Evolutionary conservation across 2,329 filamentous ascomycete species (phyloP).

Genomic region (Sporothrix variecibatus): DNA sequence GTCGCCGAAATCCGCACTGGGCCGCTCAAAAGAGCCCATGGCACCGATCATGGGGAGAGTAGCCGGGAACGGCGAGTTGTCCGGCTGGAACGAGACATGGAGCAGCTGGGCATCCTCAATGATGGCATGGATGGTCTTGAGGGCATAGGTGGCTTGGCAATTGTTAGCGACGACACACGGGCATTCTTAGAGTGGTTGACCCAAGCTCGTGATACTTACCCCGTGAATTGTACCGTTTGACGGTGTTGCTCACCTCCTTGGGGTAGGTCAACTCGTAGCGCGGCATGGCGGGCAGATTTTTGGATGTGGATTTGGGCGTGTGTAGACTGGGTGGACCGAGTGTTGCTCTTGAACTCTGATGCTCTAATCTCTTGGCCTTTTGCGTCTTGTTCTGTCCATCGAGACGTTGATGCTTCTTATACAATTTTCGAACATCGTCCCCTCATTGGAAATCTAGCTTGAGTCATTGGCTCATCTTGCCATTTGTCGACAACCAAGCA

Average conservation of each 20-base stretch:
- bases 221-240: conserved; percentile 66
- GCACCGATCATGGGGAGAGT: conserved; percentile 85
- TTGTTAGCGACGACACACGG: background rate
- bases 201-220: conserved; percentile 47
- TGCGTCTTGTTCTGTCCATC: background rate
- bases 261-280: conserved; percentile 59
- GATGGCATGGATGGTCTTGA: conserved; percentile 71
- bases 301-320: background rate
- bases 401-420: background rate
- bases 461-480: conserved; percentile 21
- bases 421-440: background rate
- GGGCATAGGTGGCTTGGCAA: conserved; percentile 67
- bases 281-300: conserved; percentile 42
- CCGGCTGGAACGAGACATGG: conserved; percentile 74
- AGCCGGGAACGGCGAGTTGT: conserved; percentile 69
- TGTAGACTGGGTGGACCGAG: background rate
- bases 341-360: background rate
- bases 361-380: background rate
- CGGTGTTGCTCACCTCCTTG: conserved; percentile 62
- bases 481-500: background rate
- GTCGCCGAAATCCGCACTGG: conserved; percentile 61
- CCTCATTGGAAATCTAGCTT: conserved; percentile 16
- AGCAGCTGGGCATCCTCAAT: conserved; percentile 74
- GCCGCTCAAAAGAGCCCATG: conserved; percentile 70
- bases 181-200: too few relatives aligned